Evolutionary conservation across 805 yeast species (phyloP).

Genomic region (Cyberlindnera lachancei): DNA sequence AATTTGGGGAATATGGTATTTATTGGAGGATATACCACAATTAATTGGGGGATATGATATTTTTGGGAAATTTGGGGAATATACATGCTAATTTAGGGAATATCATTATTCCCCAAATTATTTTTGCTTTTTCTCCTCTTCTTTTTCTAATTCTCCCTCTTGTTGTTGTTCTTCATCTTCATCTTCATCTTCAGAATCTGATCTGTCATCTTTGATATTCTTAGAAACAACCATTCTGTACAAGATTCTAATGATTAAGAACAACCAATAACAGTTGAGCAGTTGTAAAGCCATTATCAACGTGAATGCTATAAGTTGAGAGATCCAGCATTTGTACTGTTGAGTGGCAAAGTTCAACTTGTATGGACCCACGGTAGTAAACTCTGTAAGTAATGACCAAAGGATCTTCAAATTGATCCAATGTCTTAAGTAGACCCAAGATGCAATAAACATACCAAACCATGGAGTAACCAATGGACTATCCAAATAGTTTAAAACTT

Average conservation of each 20-base stretch:
- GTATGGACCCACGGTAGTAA: constrained; percentile 76
- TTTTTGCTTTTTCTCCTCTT: background rate
- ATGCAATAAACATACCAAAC: constrained; percentile 56
- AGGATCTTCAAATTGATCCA: constrained; percentile 72
- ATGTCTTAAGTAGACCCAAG: constrained; percentile 90
- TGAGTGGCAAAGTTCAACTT: constrained; percentile 78
- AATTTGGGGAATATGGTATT: too few relatives aligned
- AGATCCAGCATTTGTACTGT: constrained; percentile 94
- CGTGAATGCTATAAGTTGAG: constrained; percentile 81
- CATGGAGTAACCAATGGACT: constrained; percentile 55
- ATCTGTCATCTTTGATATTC: constrained; percentile 51
- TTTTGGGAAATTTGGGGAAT: too few relatives aligned
- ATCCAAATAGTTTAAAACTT: constrained; percentile 80
- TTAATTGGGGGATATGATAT: too few relatives aligned
- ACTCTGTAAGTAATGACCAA: constrained; percentile 82
- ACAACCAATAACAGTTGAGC: constrained; percentile 85
- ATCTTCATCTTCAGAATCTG: constrained; percentile 9
- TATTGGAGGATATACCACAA: too few relatives aligned
- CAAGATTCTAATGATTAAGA: constrained; percentile 69
- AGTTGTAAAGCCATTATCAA: constrained; percentile 75
- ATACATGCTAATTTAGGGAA: too few relatives aligned
- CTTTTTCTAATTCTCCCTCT: constrained; percentile 5
- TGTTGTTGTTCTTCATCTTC: constrained; percentile 3
- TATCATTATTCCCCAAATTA: too few relatives aligned
- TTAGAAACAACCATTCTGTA: constrained; percentile 65